These are phyloP conservation scores for Ambrosia trifida DNA, from an alignment of 129 eudicot genomes.

Conservation along the genomic window DNA sequence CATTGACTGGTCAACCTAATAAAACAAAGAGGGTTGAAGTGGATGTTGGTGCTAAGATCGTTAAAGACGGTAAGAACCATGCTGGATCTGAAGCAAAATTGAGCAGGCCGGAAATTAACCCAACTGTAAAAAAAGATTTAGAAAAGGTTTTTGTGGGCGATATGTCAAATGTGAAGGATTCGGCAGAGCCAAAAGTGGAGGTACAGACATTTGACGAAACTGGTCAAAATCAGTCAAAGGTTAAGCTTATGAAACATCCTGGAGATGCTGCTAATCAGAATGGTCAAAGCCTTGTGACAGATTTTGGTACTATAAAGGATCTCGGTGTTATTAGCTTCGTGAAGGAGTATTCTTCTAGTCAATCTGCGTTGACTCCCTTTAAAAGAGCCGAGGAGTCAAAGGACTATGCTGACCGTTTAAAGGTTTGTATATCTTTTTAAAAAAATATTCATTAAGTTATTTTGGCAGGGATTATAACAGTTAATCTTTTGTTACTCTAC, in stretches of 20 bases:
- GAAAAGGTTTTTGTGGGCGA: constrained; percentile 12
- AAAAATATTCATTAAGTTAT: not conserved
- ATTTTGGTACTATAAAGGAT: constrained; percentile 31
- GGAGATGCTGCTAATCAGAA: constrained; percentile 33
- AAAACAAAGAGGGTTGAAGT: constrained; percentile 31
- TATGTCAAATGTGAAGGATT: constrained; percentile 27
- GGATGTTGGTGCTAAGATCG: constrained; percentile 27
- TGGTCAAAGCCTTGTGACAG: constrained; percentile 31
- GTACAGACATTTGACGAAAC: constrained; percentile 27
- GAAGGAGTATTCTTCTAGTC: constrained; percentile 47
- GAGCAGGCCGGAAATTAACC: constrained; percentile 12
- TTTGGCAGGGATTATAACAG: not conserved
- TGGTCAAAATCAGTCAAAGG: constrained; percentile 38
- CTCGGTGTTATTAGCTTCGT: constrained; percentile 37
- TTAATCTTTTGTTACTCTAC: not conserved
- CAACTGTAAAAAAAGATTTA: constrained; percentile 22
- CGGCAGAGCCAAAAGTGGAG: constrained; percentile 31
- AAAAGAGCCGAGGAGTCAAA: constrained; percentile 72
- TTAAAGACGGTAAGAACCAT: constrained; percentile 32
- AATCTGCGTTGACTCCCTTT: constrained; percentile 49
- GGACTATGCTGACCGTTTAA: constrained; percentile 59
- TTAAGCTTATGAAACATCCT: constrained; percentile 38
- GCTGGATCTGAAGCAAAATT: constrained; percentile 24
- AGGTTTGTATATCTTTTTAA: constrained; percentile 45
- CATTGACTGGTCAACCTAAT: constrained; percentile 40